phyloP scores from a whole-genome alignment of 108 stramenopile species.

The Cyclotella sp. region DNA sequence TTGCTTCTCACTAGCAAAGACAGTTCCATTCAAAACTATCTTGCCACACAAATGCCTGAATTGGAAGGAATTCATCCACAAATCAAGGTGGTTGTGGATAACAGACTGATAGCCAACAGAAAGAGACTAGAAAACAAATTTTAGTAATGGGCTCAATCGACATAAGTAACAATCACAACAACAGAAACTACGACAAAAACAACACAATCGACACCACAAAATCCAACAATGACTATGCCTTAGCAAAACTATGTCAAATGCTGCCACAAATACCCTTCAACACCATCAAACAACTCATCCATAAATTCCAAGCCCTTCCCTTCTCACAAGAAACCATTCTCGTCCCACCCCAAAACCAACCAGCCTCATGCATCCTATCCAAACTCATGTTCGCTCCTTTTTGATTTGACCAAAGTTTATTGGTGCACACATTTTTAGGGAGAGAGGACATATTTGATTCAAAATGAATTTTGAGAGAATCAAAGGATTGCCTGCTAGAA shows the following conservation, averaged over 20 bases:
- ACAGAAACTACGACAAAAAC: too few relatives aligned
- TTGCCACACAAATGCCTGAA: slow-evolving; percentile 58
- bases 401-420: slow-evolving; percentile 94
- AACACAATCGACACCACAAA: too few relatives aligned
- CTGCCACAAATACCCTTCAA: slow-evolving; percentile 21
- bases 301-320: slow-evolving; percentile 18
- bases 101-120: slow-evolving; percentile 16
- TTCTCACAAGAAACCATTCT: slow-evolving; percentile 16
- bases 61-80: slow-evolving; percentile 69
- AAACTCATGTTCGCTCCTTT: slow-evolving; percentile 67
- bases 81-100: slow-evolving; percentile 67
- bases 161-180: not conserved
- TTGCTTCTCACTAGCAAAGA: slow-evolving; percentile 37
- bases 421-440: slow-evolving; percentile 93
- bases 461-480: slow-evolving; percentile 58
- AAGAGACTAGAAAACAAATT: slow-evolving; percentile 42
- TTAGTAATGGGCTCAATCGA: slow-evolving; percentile 21
- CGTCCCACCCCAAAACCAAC: slow-evolving; percentile 63
- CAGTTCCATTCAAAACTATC: slow-evolving; percentile 50
- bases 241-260: slow-evolving; percentile 12
- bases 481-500: slow-evolving; percentile 79
- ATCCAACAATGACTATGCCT: not conserved
- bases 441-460: slow-evolving; percentile 83
- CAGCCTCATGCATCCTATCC: slow-evolving; percentile 66
- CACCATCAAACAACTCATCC: slow-evolving; percentile 8